Evolutionary conservation across 106 monocot species (phyloP).

Genomic region (Dendrobium officinale): DNA sequence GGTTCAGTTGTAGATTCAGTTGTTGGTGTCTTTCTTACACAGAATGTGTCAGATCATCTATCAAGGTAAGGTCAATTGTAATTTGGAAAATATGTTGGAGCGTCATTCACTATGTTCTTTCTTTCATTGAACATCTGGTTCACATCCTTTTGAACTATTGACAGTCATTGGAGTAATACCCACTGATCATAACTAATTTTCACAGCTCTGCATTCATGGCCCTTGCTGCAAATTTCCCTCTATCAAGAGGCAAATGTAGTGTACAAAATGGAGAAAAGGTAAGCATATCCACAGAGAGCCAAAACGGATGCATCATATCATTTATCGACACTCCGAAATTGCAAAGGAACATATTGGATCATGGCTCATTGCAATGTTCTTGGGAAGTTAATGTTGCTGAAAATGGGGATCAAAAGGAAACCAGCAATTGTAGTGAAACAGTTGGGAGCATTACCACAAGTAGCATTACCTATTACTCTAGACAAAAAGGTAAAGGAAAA

Average conservation of each 20-base stretch:
- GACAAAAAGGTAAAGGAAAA: conserved; percentile 4
- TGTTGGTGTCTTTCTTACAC: conserved; percentile 75
- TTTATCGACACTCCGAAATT: conserved; percentile 15
- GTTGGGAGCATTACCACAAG: conserved; percentile 14
- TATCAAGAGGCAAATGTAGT: conserved; percentile 7
- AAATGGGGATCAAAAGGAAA: conserved; percentile 20
- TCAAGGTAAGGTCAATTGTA: conserved; percentile 39
- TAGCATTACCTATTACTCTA: conserved; percentile 7
- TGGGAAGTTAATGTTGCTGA: conserved; percentile 13
- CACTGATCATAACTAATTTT: conserved; percentile 14
- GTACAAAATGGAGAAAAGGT: conserved; percentile 13
- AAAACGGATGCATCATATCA: conserved; percentile 5
- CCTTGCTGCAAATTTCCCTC: conserved; percentile 74
- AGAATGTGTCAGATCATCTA: conserved; percentile 80
- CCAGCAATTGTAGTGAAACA: conserved; percentile 18
- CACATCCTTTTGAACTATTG: neutral
- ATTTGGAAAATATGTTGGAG: neutral
- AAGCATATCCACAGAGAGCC: conserved; percentile 6
- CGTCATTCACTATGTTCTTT: neutral
- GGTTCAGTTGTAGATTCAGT: conserved; percentile 81
- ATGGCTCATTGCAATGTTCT: conserved; percentile 24
- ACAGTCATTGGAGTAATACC: neutral
- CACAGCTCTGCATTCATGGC: conserved; percentile 92
- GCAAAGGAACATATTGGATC: conserved; percentile 14
- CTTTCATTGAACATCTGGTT: neutral